Percentiles rank a stretch among this genome's conserved stretches.
Conservation (phyloP, 352 stramenopile genomes). For the Phytophthora cajani region DNA sequence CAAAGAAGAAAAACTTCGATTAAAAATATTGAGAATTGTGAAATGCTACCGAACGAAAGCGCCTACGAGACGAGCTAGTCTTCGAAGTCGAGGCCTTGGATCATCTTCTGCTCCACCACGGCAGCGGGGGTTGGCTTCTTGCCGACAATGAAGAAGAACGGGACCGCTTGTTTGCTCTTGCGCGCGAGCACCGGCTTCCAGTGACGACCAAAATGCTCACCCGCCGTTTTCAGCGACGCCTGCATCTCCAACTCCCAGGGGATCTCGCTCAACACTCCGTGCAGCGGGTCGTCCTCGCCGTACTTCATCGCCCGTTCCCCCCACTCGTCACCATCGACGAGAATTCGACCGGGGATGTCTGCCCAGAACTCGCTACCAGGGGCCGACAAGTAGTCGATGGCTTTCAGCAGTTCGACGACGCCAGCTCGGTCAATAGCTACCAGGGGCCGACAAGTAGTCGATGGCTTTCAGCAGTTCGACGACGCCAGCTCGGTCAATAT, state of each 20-base stretch:
- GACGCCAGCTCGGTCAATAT: slow-evolving; percentile 44
- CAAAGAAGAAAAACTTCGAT: not conserved
- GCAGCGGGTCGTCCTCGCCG: slow-evolving; percentile 56
- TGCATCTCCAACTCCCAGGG: slow-evolving; percentile 52
- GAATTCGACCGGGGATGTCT: slow-evolving; percentile 45
- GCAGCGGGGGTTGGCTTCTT: slow-evolving; percentile 39
- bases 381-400: slow-evolving; percentile 55
- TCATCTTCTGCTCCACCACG: slow-evolving; percentile 37
- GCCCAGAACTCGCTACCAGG: slow-evolving; percentile 58
- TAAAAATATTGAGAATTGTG: not conserved
- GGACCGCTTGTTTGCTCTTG: slow-evolving; percentile 22
- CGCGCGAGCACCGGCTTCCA: slow-evolving; percentile 42
- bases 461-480: slow-evolving; percentile 55
- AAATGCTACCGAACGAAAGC: not conserved
- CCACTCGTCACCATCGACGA: slow-evolving; percentile 32
- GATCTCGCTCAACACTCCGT: slow-evolving; percentile 53
- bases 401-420: slow-evolving; percentile 53
- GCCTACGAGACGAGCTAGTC: not conserved
- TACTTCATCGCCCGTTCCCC: slow-evolving; percentile 45
- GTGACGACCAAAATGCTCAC: slow-evolving; percentile 48
- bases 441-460: slow-evolving; percentile 50
- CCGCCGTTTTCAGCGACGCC: slow-evolving; percentile 31
- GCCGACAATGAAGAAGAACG: slow-evolving; percentile 35
- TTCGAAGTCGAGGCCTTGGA: slow-evolving; percentile 25
- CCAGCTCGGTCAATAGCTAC: slow-evolving; percentile 46